Conservation (phyloP, 2,329 filamentous ascomycete species). For the Camptophora hylomeconis region DNA sequence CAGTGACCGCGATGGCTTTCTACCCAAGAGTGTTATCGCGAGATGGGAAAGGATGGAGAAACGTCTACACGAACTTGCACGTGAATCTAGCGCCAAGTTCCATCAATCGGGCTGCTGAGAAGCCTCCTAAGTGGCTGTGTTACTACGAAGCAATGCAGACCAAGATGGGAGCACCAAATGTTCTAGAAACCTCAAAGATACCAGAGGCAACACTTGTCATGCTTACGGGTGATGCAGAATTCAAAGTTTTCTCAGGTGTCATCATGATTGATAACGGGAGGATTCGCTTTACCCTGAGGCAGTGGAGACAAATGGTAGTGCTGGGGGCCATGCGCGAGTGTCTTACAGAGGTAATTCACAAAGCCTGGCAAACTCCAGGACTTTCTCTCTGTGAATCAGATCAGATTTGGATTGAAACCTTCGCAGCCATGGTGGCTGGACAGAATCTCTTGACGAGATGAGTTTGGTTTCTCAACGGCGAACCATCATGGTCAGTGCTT, state of each 20-base stretch:
- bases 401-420: conserved; percentile 3
- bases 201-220: conserved; percentile 74
- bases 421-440: conserved; percentile 1
- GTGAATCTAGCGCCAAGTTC: conserved; percentile 80
- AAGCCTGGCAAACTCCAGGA: not conserved
- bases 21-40: conserved; percentile 83
- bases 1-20: conserved; percentile 85
- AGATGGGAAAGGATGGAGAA: conserved; percentile 78
- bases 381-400: not conserved
- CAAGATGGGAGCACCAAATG: conserved; percentile 65
- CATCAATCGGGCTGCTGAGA: conserved; percentile 46
- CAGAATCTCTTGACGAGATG: conserved; percentile 1
- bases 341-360: conserved; percentile 7
- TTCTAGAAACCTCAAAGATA: conserved; percentile 72
- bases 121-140: conserved; percentile 60
- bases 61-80: conserved; percentile 82
- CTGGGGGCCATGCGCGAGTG: conserved; percentile 59
- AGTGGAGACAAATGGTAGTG: conserved; percentile 87
- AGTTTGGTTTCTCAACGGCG: conserved; percentile 1
- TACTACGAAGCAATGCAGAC: conserved; percentile 98
- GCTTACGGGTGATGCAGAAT: conserved; percentile 77
- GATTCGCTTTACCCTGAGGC: conserved; percentile 65
- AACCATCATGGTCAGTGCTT: too few species aligned
- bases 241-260: conserved; percentile 80
- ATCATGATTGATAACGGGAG: conserved; percentile 79